These are phyloP conservation scores for Linaria vulgaris DNA, from an alignment of 257 asterid species.

Conservation along the genomic window DNA sequence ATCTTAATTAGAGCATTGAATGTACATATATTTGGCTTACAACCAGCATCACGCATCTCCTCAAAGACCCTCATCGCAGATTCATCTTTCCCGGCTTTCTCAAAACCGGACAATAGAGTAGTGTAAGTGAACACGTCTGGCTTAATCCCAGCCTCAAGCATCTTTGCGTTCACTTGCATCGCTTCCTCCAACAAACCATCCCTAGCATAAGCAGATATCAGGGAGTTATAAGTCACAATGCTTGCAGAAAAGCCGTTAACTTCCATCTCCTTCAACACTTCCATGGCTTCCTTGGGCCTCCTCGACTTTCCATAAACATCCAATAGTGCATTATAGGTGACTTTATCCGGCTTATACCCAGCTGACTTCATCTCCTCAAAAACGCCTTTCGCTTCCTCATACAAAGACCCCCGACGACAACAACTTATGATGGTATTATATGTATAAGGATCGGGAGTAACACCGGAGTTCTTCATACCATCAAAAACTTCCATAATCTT, in stretches of 20 bases:
- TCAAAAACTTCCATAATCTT: slow-evolving; percentile 54
- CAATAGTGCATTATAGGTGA: slow-evolving; percentile 75
- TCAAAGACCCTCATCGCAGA: slow-evolving; percentile 71
- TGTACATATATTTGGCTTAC: slow-evolving; percentile 89
- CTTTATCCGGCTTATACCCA: slow-evolving; percentile 80
- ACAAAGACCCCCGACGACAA: slow-evolving; percentile 77
- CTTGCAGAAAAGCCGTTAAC: slow-evolving; percentile 59
- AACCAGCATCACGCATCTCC: slow-evolving; percentile 67
- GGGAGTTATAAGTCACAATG: slow-evolving; percentile 73
- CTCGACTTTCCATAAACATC: slow-evolving; percentile 94
- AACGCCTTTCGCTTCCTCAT: slow-evolving; percentile 71
- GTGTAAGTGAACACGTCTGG: slow-evolving; percentile 94
- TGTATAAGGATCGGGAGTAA: slow-evolving; percentile 80
- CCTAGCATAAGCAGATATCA: slow-evolving; percentile 77
- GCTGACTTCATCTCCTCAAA: slow-evolving; percentile 82
- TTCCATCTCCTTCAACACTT: slow-evolving; percentile 82
- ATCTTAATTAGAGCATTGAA: slow-evolving; percentile 85
- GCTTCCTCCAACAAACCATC: slow-evolving; percentile 86
- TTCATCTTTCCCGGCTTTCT: slow-evolving; percentile 91
- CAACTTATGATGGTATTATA: slow-evolving; percentile 84
- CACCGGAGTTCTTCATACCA: slow-evolving; percentile 65
- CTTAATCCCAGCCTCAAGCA: slow-evolving; percentile 69
- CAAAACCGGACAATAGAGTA: slow-evolving; percentile 84
- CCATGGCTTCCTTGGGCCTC: slow-evolving; percentile 83
- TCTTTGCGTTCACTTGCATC: slow-evolving; percentile 60